Evolutionary conservation across 2,329 filamentous ascomycete genomes (phyloP).

Genomic region (Boeremia lycopersici): DNA sequence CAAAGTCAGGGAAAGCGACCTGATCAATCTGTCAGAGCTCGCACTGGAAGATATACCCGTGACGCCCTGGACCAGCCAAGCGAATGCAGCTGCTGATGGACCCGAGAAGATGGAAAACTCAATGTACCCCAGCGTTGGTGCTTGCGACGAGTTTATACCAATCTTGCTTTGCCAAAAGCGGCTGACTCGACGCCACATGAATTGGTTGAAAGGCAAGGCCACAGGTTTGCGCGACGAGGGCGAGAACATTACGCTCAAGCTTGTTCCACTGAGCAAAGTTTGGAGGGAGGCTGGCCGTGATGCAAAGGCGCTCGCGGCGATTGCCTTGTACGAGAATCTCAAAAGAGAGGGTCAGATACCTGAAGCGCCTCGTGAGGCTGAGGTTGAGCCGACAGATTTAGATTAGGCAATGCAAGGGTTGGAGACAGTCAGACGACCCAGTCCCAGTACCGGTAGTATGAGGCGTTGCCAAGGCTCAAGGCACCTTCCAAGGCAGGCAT

Average conservation of each 20-base stretch:
- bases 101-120: constrained; percentile 37
- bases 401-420: not conserved
- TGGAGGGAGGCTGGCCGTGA: constrained; percentile 63
- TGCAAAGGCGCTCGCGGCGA: constrained; percentile 61
- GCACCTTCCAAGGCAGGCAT: not conserved
- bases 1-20: constrained; percentile 55
- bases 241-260: constrained; percentile 64
- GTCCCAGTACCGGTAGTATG: not conserved
- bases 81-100: not conserved
- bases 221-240: constrained; percentile 61
- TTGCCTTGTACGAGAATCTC: constrained; percentile 61
- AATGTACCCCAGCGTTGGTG: constrained; percentile 62
- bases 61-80: not conserved
- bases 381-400: constrained; percentile 14
- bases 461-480: not conserved
- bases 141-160: constrained; percentile 65
- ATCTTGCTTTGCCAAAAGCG: constrained; percentile 62
- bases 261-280: constrained; percentile 57
- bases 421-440: not conserved
- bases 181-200: constrained; percentile 55
- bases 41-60: constrained; percentile 41
- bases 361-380: constrained; percentile 23
- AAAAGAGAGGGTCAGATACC: constrained; percentile 53
- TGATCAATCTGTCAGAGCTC: constrained; percentile 61
- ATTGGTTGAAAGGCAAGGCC: constrained; percentile 58